Base-by-base conservation (phyloP, 805 yeast genomes). In the Hagleromyces aurorensis region DNA sequence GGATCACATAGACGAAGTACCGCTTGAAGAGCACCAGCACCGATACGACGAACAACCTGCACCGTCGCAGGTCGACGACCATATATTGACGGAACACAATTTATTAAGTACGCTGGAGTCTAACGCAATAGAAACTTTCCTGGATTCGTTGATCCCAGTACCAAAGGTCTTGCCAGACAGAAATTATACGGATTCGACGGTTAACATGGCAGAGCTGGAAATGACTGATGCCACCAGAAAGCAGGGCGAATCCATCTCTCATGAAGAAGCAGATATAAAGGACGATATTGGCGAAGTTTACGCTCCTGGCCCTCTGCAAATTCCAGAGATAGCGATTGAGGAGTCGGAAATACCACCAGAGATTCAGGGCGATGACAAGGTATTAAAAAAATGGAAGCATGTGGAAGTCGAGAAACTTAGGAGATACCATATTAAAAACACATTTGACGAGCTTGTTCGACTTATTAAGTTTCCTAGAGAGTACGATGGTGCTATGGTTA, bases 41-140 rank as follows among this genome's bases (percentile, higher is more conserved):
- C 25, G 11, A 7, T 14, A 20, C 13, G 19, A 21, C 9, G 18
- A 16, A 16, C 13, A 15, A 14, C 8, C 16, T 15, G 4, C 15
- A 11, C n/a, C n/a, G n/a, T 11, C 31, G 19, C 27, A n/a, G 10
- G n/a, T n/a, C n/a, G n/a, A n/a, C n/a, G n/a, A n/a, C n/a, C n/a
- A n/a, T n/a, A n/a, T n/a, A n/a, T n/a, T n/a, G n/a, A n/a, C n/a
- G n/a, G 27, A 16, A 10, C 27, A 14, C 12, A 21, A 28, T 14
- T 32, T 55, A 11, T 34, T 57, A 36, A 56, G 58, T 26, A 42
- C 48, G 6, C 39, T 48, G 30, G 62, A 57, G 33, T 47, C 59
- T 1, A 41, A 43, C 35, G 59, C 54, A 3, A 49, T 57, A 20
- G 57, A 54, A 25, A 40, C 40, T 20, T 56, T 57, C 27, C 29